Evolutionary conservation across 306 rosid species (phyloP).

Genomic region (Potentilla sterilis): DNA sequence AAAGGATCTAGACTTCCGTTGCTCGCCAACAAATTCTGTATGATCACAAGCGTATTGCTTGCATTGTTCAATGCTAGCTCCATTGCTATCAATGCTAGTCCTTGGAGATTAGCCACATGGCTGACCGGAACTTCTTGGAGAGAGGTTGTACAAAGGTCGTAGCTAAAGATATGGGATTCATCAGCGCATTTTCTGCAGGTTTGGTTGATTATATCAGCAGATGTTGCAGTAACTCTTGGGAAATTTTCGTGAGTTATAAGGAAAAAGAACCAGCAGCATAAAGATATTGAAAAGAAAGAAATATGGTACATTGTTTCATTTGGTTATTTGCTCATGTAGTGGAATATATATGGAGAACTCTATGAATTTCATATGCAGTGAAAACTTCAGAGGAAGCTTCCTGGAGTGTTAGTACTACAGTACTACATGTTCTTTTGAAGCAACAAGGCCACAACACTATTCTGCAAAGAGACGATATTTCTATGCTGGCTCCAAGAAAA

Average conservation of each 20-base stretch:
- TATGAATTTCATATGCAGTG: neutral
- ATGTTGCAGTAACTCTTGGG: neutral
- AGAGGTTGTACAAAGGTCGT: slow-evolving; percentile 37
- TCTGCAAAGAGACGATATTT: too few species aligned
- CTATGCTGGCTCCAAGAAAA: too few species aligned
- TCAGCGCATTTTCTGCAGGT: slow-evolving; percentile 49
- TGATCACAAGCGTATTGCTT: slow-evolving; percentile 30
- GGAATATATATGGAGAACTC: neutral
- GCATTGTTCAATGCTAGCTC: slow-evolving; percentile 53
- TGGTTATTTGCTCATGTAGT: neutral
- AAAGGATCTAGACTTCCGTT: slow-evolving; percentile 15
- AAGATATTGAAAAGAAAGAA: slow-evolving; percentile 16
- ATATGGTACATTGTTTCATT: slow-evolving; percentile 6
- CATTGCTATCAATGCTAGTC: slow-evolving; percentile 52
- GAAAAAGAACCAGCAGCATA: slow-evolving; percentile 13
- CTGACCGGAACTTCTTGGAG: slow-evolving; percentile 43
- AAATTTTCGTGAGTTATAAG: slow-evolving; percentile 19
- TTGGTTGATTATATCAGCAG: slow-evolving; percentile 35
- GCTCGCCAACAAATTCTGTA: slow-evolving; percentile 30
- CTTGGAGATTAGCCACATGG: slow-evolving; percentile 46
- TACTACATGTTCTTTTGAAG: too few species aligned
- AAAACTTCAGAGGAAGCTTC: slow-evolving; percentile 19
- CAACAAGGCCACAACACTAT: too few species aligned
- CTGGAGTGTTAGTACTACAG: neutral
- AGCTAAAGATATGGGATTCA: slow-evolving; percentile 30